Evolutionary conservation across 73 alveolate species (phyloP).

Genomic region (Paramecium pentaurelia): DNA sequence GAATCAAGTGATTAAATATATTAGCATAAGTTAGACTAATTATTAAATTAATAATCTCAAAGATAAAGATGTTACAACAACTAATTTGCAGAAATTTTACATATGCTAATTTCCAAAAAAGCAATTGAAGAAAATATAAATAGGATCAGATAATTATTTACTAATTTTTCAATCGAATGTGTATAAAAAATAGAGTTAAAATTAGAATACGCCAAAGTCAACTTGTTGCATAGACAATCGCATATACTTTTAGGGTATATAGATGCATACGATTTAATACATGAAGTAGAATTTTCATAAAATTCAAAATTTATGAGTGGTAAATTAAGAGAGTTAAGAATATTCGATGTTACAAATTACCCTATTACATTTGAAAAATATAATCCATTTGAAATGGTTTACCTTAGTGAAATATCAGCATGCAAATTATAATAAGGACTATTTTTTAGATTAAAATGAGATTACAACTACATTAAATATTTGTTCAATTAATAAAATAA

Average conservation of each 20-base stretch:
- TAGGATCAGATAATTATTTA: not conserved
- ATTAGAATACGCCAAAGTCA: not conserved
- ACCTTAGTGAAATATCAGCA: not conserved
- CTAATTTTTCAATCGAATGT: not conserved
- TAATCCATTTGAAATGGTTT: not conserved
- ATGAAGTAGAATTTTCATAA: not conserved
- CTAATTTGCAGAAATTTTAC: not conserved
- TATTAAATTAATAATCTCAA: not conserved
- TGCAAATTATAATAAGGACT: constrained; percentile 17
- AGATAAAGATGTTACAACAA: not conserved
- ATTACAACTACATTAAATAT: not conserved
- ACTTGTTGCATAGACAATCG: not conserved
- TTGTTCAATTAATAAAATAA: not conserved
- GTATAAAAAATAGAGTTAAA: not conserved
- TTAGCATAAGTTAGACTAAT: not conserved
- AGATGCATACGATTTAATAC: not conserved
- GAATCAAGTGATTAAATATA: not conserved
- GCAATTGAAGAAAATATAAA: not conserved
- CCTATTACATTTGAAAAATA: not conserved
- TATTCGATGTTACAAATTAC: not conserved
- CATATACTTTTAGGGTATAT: not conserved
- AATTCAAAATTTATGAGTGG: not conserved
- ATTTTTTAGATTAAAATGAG: not conserved
- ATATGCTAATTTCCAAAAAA: not conserved
- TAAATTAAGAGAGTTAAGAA: not conserved